Base-by-base conservation (phyloP, 2,329 filamentous ascomycete genomes). In the Fusarium aywerte region DNA sequence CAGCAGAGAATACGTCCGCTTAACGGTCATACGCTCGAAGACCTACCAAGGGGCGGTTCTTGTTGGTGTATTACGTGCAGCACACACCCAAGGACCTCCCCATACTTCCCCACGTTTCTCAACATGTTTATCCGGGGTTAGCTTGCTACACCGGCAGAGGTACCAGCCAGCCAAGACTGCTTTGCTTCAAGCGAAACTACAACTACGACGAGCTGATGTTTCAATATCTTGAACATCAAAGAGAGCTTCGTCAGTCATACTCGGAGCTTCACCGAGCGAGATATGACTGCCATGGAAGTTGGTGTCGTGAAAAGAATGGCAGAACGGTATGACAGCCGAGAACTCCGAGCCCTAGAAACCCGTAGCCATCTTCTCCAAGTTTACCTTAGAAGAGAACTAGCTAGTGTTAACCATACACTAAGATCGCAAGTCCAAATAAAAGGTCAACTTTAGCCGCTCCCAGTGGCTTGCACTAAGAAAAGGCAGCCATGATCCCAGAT, bases 211-310 rank as follows among this genome's bases (percentile, higher is more conserved):
- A 21, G 15, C 52, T 32, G 20, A 44, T 58, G 49, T 31, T 7
- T 44, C n/a, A 32, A 52, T 27, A 10, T 40, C 18, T 36, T 29
- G 15, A 7, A 40, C 13, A n/a, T 11, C 21, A 16, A 11, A 20
- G 20, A 23, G 11, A 16, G 4, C 2, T 31, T 35, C n/a, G n/a
- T 18, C 31, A n/a, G 5, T 38, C 11, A 4, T n/a, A 10, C 21
- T 62, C 65, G 61, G 65, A 69, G 44, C 61, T 66, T 68, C 52
- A 16, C 65, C 65, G 65, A 69, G 23, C 4, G 4, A 18, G 15
- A 31, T 9, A 32, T 32, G 12, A 35, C 23, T 29, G 7, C 4
- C 21, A 40, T 9, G 31, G 21, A 48, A 36, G 45, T 36, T 45
- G 38, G 36, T 47, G 50, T 43, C 20, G 31, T 48, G 38, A 51